These are phyloP conservation scores for Rhizopogon vesiculosus DNA, from an alignment of 768 basidiomycete species.

Conservation along the genomic window DNA sequence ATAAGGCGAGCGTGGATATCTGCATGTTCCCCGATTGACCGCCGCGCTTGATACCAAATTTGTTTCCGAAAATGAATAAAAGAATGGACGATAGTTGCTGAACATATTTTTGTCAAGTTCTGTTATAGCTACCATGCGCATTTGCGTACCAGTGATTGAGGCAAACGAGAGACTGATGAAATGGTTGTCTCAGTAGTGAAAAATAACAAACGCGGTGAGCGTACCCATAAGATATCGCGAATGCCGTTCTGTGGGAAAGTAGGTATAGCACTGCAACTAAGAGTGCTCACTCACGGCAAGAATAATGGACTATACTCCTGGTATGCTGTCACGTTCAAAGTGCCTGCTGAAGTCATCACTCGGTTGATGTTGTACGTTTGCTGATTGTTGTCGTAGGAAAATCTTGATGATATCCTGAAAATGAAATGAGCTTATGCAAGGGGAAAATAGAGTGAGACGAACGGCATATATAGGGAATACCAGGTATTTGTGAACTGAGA, in stretches of 20 bases:
- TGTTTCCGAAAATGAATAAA: slow-evolving; percentile 73
- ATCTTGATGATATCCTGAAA: slow-evolving; percentile 51
- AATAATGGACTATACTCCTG: slow-evolving; percentile 54
- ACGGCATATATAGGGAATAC: slow-evolving; percentile 57
- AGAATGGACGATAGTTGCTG: slow-evolving; percentile 25
- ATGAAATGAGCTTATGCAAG: background rate
- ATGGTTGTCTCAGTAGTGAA: slow-evolving; percentile 23
- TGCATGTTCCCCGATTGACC: slow-evolving; percentile 69
- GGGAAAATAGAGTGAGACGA: slow-evolving; percentile 15
- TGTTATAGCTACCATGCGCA: background rate
- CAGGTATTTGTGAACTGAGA: slow-evolving; percentile 57
- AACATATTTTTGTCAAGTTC: background rate
- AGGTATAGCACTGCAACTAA: slow-evolving; percentile 7
- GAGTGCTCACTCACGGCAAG: slow-evolving; percentile 36
- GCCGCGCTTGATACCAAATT: slow-evolving; percentile 66
- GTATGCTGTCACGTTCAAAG: slow-evolving; percentile 52
- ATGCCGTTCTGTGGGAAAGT: slow-evolving; percentile 11
- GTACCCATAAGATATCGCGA: slow-evolving; percentile 28
- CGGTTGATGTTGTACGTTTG: slow-evolving; percentile 50
- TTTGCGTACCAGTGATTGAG: slow-evolving; percentile 59
- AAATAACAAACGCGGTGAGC: background rate
- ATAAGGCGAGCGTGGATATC: slow-evolving; percentile 85
- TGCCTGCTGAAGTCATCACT: slow-evolving; percentile 49
- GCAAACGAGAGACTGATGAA: slow-evolving; percentile 77
- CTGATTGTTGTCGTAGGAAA: slow-evolving; percentile 59